Base-by-base conservation (phyloP, 495 filamentous ascomycete species). In the Aspergillus campestris region DNA sequence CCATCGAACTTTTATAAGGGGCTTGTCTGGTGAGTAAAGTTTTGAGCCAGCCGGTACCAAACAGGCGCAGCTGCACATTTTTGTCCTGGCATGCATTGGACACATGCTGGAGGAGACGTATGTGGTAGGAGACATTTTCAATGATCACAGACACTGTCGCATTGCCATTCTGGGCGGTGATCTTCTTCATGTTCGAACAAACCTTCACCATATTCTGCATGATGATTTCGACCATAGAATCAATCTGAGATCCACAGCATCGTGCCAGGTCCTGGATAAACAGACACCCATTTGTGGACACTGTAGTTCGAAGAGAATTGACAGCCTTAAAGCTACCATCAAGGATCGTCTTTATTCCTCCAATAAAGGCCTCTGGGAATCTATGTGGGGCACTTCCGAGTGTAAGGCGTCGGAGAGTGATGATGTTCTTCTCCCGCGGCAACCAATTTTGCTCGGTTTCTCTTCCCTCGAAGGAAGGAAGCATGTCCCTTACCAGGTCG, bases 361-460 rank as follows among this genome's bases (percentile, higher is more conserved):
- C 65, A 13, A 91, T 46, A 52, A 84, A 94, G 3, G 74, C 65
- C 31, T 80, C 75, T 15, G 78, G 73, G 53, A 83, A 95, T 38
- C 92, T 85, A 12, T 79, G 75, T 6, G 85, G 81, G 5, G 83
- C 87, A 62, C 97, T 98, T 35, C 92, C 92, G 40, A 80, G 81
- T 7, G 83, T 80, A 12, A 97, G 71, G 50, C 81, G 77, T 28
- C 91, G 81, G 8, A 97, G 61, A 45, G 84, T 87, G 13, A 75
- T 72, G 24, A 85, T 72, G 55, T 74, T 83, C 66, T 89, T 83
- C 53, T 96, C 91, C 58, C 94, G 76, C 42, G 80, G 77, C 54
- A 83, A 55, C 89, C 92, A 98, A 55, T 98, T 98, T 24, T 82
- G 73, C 55, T 97, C 92, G 0, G 84, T 80, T 65, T 98, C 92